Evolutionary conservation across 106 monocot species (phyloP).

Genomic region (Dioscorea alata): DNA sequence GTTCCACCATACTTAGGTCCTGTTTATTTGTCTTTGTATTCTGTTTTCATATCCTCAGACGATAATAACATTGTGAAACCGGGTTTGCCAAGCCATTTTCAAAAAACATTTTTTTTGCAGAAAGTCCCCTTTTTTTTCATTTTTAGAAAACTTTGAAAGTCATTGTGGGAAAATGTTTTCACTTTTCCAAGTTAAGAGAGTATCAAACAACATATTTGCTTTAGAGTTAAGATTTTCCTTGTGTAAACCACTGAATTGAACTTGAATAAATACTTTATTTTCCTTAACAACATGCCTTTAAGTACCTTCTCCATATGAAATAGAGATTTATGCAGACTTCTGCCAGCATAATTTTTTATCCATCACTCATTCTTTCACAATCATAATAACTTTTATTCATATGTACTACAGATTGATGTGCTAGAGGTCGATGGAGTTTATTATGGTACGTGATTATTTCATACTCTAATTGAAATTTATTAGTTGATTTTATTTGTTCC

Average conservation of each 20-base stretch:
- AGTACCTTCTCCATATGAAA: not conserved
- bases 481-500: not conserved
- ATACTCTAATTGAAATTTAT: not conserved
- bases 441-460: slow-evolving; percentile 55
- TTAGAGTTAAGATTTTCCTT: not conserved
- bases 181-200: too few relatives aligned
- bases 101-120: too few relatives aligned
- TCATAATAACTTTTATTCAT: not conserved
- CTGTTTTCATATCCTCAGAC: too few relatives aligned
- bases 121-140: too few relatives aligned
- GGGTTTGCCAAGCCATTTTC: too few relatives aligned
- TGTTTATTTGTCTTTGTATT: too few relatives aligned
- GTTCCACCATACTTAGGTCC: too few relatives aligned
- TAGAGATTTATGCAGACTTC: not conserved
- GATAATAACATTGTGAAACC: too few relatives aligned
- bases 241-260: not conserved
- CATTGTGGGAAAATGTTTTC: too few relatives aligned
- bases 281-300: not conserved
- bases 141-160: too few relatives aligned
- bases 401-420: slow-evolving; percentile 73
- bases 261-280: not conserved
- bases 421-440: slow-evolving; percentile 91
- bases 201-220: too few relatives aligned
- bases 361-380: not conserved
- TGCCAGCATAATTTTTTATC: not conserved